Evolutionary conservation across 805 yeast species (phyloP).

Genomic region (Saturnispora sanitii): DNA sequence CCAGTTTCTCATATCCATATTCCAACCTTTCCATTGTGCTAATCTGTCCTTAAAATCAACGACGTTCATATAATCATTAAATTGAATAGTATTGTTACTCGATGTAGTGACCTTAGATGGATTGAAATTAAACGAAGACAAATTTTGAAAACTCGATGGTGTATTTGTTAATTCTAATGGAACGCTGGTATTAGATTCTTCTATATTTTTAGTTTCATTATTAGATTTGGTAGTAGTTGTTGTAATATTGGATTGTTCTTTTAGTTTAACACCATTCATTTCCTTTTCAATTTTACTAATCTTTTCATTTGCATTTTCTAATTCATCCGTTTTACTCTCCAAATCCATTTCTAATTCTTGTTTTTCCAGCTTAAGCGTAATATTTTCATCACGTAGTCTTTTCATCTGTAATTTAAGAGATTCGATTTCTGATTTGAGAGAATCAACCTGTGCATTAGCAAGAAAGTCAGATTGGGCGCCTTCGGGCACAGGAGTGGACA

Average conservation of each 20-base stretch:
- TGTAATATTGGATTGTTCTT: slow-evolving; percentile 6
- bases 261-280: slow-evolving; percentile 28
- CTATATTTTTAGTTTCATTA: too few species aligned
- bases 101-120: slow-evolving; percentile 10
- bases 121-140: slow-evolving; percentile 19
- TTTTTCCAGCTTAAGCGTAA: slow-evolving; percentile 20
- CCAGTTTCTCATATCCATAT: slow-evolving; percentile 81
- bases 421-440: slow-evolving; percentile 25
- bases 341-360: slow-evolving; percentile 30
- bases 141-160: slow-evolving; percentile 18
- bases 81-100: background rate
- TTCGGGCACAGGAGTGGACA: slow-evolving; percentile 9
- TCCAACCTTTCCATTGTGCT: slow-evolving; percentile 74
- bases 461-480: slow-evolving; percentile 17
- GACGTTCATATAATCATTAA: slow-evolving; percentile 34
- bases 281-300: slow-evolving; percentile 11
- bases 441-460: slow-evolving; percentile 27
- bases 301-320: slow-evolving; percentile 26
- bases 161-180: slow-evolving; percentile 9
- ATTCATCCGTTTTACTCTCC: slow-evolving; percentile 28
- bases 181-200: too few species aligned
- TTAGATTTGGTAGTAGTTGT: slow-evolving; percentile 8
- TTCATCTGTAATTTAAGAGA: slow-evolving; percentile 9
- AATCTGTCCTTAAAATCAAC: slow-evolving; percentile 49
- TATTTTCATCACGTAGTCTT: slow-evolving; percentile 17